These are phyloP conservation scores for Clarireedia homoeocarpa DNA, from an alignment of 2,329 filamentous ascomycete species.

Conservation along the genomic window DNA sequence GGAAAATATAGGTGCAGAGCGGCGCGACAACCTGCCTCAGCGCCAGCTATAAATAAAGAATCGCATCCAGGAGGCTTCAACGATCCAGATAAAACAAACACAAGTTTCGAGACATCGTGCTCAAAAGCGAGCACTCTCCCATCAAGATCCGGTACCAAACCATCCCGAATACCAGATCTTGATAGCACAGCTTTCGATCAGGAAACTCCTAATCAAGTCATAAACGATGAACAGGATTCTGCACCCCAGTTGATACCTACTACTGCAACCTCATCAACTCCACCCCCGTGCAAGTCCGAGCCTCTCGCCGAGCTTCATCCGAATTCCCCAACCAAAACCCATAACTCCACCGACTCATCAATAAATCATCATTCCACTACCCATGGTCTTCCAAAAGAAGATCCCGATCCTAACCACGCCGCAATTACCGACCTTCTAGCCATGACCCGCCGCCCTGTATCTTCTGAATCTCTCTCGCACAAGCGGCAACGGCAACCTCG, in stretches of 20 bases:
- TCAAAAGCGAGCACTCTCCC: constrained; percentile 10
- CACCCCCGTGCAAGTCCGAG: not conserved
- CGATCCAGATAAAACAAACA: not conserved
- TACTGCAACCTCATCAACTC: constrained; percentile 7
- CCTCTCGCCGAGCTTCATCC: constrained; percentile 3
- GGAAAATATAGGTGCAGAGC: constrained; percentile 35
- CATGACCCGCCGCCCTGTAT: constrained; percentile 22
- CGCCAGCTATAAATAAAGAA: constrained; percentile 12
- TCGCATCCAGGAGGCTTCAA: not conserved
- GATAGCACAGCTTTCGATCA: constrained; percentile 18
- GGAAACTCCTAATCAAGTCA: constrained; percentile 6
- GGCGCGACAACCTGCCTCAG: constrained; percentile 21
- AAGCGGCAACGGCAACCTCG: constrained; percentile 18
- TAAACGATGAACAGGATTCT: constrained; percentile 12
- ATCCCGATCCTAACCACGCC: constrained; percentile 9
- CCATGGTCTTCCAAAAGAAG: not conserved
- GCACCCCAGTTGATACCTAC: not conserved
- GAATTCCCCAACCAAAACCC: not conserved
- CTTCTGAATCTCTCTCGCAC: constrained; percentile 21
- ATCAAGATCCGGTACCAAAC: constrained; percentile 10
- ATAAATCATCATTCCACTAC: not conserved
- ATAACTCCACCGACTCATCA: not conserved
- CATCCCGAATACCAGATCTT: constrained; percentile 8
- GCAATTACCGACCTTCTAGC: constrained; percentile 27
- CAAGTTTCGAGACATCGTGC: not conserved